Conservation (phyloP, 164 flowering plant species). For the Echeveria elegans region DNA sequence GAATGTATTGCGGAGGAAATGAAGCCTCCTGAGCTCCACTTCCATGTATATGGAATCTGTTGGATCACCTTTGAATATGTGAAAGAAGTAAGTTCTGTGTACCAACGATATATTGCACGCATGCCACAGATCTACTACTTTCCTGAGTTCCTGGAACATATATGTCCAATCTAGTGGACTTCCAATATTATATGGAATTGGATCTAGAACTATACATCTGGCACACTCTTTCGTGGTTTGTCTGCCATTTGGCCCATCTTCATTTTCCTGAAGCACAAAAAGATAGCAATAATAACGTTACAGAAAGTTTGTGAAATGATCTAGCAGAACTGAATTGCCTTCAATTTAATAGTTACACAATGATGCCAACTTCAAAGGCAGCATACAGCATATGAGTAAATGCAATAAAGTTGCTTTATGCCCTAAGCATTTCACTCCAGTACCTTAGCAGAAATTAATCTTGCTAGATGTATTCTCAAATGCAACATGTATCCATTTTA, state of each 20-base stretch:
- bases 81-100: slow-evolving; percentile 9
- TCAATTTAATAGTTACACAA: neutral
- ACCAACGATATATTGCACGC: slow-evolving; percentile 9
- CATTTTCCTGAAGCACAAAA: neutral
- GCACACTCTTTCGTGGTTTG: neutral
- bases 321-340: neutral
- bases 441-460: neutral
- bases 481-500: neutral
- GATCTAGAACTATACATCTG: neutral
- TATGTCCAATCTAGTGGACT: slow-evolving; percentile 5
- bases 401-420: no score
- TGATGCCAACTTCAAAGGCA: neutral
- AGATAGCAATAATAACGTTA: neutral
- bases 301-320: neutral
- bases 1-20: slow-evolving; percentile 4
- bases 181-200: slow-evolving; percentile 5
- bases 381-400: no score
- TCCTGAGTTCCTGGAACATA: neutral
- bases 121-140: slow-evolving; percentile 10
- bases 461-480: neutral
- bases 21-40: slow-evolving; percentile 9
- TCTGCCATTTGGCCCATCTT: neutral
- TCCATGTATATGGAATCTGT: slow-evolving; percentile 10
- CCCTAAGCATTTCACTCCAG: no score
- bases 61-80: slow-evolving; percentile 4